Conservation (phyloP, 441 rosid species). For the Arabidopsis lyrata region DNA sequence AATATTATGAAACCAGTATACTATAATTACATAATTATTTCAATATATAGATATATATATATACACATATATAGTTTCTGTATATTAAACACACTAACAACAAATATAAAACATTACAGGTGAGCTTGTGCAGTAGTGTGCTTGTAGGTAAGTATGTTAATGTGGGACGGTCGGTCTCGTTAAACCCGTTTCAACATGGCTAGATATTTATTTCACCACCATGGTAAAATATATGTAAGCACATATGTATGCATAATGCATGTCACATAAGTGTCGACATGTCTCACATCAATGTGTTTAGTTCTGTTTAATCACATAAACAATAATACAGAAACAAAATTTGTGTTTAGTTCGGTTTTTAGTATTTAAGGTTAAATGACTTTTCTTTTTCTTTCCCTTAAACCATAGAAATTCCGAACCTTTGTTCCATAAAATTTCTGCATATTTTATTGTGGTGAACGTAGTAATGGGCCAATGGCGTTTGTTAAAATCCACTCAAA, state of each 20-base stretch:
- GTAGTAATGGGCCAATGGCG: too few species aligned
- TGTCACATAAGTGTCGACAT: neutral
- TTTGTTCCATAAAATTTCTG: too few species aligned
- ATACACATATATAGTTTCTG: too few species aligned
- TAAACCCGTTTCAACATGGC: slow-evolving; percentile 21
- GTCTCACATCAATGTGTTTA: too few species aligned
- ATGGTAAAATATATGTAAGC: slow-evolving; percentile 6
- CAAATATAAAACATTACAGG: neutral
- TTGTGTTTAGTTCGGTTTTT: neutral
- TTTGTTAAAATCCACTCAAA: too few species aligned
- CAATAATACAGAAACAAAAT: neutral
- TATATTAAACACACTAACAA: neutral
- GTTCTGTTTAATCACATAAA: too few species aligned
- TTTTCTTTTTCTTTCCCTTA: neutral
- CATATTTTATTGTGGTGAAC: too few species aligned
- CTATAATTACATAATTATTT: neutral
- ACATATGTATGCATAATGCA: neutral
- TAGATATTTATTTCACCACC: slow-evolving; percentile 12
- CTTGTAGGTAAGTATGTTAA: slow-evolving; percentile 22
- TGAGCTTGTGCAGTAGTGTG: slow-evolving; percentile 16
- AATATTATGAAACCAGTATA: neutral
- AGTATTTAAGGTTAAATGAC: neutral
- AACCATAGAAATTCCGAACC: too few species aligned
- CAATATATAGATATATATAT: too few species aligned
- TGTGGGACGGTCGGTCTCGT: slow-evolving; percentile 24